Conservation (phyloP, 208 protist species). For the Phytomonas serpens region DNA sequence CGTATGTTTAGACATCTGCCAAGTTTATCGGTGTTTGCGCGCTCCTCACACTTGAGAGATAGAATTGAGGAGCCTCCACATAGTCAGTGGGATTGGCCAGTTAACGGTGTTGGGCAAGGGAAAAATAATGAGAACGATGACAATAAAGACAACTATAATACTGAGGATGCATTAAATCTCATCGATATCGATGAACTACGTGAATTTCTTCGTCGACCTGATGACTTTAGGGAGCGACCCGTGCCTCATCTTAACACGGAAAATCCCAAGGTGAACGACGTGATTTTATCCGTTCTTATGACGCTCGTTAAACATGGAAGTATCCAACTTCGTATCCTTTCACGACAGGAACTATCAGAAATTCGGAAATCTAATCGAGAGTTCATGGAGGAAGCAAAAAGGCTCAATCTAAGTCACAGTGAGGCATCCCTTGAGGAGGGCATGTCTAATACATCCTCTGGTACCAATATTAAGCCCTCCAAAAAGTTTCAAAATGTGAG, state of each 20-base stretch:
- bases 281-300: slow-evolving; percentile 14
- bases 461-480: background rate
- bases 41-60: slow-evolving; percentile 13
- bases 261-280: slow-evolving; percentile 2
- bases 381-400: background rate
- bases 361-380: background rate
- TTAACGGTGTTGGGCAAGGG: no score
- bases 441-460: background rate
- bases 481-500: background rate
- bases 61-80: background rate
- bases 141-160: background rate
- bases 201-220: slow-evolving; percentile 13
- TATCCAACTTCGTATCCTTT: slow-evolving; percentile 20
- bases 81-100: background rate
- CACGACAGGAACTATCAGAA: slow-evolving; percentile 11
- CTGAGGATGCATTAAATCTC: background rate
- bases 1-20: slow-evolving; percentile 20
- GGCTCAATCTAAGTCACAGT: background rate
- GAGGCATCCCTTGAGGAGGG: background rate
- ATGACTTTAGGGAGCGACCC: slow-evolving; percentile 2
- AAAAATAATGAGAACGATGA: background rate
- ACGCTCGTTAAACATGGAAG: slow-evolving; percentile 11
- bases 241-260: background rate
- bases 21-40: slow-evolving; percentile 22
- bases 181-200: slow-evolving; percentile 8